Evolutionary conservation across 148 eudicot species (phyloP).

Genomic region (Linanthus parryae): DNA sequence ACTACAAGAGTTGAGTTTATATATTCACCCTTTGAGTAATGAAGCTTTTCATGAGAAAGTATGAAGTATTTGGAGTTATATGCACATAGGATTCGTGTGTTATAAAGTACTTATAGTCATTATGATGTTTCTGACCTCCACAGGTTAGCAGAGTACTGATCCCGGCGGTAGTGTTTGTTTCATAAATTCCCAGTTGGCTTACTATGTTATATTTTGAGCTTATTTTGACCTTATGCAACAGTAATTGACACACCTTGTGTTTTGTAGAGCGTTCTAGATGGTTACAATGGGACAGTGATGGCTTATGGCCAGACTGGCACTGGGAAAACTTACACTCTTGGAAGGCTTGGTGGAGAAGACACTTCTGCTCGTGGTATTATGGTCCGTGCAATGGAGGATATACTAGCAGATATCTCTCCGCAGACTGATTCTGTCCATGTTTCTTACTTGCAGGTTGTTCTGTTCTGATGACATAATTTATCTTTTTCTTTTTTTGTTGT

Average conservation of each 20-base stretch:
- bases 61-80: too few relatives aligned
- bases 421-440: conserved; percentile 76
- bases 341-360: conserved; percentile 91
- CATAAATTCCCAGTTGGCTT: too few relatives aligned
- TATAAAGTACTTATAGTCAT: too few relatives aligned
- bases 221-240: conserved; percentile 7
- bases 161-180: too few relatives aligned
- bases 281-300: conserved; percentile 98
- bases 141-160: too few relatives aligned
- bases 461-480: too few relatives aligned
- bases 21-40: too few relatives aligned
- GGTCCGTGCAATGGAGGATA: conserved; percentile 99
- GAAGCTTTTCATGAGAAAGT: too few relatives aligned
- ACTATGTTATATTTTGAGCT: not conserved
- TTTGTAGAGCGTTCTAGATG: conserved; percentile 86
- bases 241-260: conserved; percentile 10
- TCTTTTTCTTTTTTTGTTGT: too few relatives aligned
- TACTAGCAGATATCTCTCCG: conserved; percentile 56
- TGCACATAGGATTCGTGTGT: too few relatives aligned
- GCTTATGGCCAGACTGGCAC: conserved; percentile 99
- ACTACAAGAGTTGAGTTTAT: too few relatives aligned
- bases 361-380: conserved; percentile 92
- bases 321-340: conserved; percentile 95
- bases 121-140: too few relatives aligned
- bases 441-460: conserved; percentile 86